These are phyloP conservation scores for Aspergillus quadrilineatus DNA, from an alignment of 2,329 filamentous ascomycete genomes.

Conservation along the genomic window DNA sequence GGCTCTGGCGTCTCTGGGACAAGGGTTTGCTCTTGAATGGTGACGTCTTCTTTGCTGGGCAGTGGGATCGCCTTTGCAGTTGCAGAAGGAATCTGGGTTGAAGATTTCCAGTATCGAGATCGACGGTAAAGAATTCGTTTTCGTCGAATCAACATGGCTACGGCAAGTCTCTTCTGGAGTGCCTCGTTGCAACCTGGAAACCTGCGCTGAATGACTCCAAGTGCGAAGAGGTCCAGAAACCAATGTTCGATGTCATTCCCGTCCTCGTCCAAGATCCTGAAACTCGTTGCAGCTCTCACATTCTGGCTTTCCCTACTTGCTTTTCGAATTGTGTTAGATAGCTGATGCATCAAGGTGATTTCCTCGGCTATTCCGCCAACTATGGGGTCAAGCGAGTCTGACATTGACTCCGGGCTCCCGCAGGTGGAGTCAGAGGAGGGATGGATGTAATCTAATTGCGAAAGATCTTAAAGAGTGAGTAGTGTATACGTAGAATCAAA, in stretches of 20 bases:
- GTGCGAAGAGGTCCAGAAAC: slow-evolving; percentile 6
- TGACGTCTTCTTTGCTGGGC: neutral
- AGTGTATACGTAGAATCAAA: neutral
- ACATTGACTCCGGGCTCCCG: neutral
- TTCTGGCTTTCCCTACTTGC: slow-evolving; percentile 10
- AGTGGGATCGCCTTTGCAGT: neutral
- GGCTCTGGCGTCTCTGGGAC: neutral
- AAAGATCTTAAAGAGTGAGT: neutral
- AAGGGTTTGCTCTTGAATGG: neutral
- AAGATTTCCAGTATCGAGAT: slow-evolving; percentile 7
- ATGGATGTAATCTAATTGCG: neutral
- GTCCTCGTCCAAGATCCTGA: slow-evolving; percentile 1
- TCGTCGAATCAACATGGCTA: slow-evolving; percentile 10
- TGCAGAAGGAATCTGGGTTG: neutral
- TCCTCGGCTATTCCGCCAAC: slow-evolving; percentile 1
- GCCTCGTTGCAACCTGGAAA: slow-evolving; percentile 1
- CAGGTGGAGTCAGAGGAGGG: neutral
- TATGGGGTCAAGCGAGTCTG: neutral
- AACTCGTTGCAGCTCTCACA: neutral
- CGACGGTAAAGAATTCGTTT: slow-evolving; percentile 9
- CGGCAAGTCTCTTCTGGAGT: slow-evolving; percentile 6
- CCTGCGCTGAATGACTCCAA: neutral
- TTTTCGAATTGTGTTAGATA: slow-evolving; percentile 12
- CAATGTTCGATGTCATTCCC: slow-evolving; percentile 5
- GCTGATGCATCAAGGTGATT: slow-evolving; percentile 9